Conservation (phyloP, 108 stramenopile genomes). For the Epithemia pelagica region DNA sequence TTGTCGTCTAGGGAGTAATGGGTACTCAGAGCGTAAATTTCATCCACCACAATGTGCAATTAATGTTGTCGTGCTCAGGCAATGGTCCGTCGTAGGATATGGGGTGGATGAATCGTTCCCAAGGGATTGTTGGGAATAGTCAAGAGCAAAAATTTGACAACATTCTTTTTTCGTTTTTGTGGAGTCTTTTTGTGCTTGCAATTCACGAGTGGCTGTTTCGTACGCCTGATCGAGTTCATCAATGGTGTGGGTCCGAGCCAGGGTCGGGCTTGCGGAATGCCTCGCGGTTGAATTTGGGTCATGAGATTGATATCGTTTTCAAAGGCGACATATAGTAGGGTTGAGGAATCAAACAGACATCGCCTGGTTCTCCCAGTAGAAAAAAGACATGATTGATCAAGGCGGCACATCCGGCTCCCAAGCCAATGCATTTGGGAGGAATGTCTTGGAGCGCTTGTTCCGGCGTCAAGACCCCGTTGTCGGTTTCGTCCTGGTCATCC, state of each 20-base stretch:
- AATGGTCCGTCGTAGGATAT: constrained; percentile 39
- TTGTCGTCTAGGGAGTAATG: constrained; percentile 5
- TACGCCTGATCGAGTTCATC: constrained; percentile 66
- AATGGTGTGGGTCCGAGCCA: constrained; percentile 53
- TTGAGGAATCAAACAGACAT: constrained; percentile 84
- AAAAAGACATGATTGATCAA: constrained; percentile 63
- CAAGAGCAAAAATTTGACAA: constrained; percentile 61
- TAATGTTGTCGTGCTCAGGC: constrained; percentile 63
- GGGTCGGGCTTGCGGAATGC: constrained; percentile 47
- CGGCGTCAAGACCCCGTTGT: constrained; percentile 65
- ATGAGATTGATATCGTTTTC: constrained; percentile 70
- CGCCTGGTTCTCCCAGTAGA: constrained; percentile 65
- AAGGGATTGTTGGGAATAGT: constrained; percentile 93
- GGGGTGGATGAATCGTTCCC: constrained; percentile 59
- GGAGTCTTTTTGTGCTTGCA: constrained; percentile 62
- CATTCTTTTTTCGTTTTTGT: constrained; percentile 32
- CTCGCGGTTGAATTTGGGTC: constrained; percentile 59
- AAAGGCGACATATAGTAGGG: constrained; percentile 92
- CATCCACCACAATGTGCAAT: constrained; percentile 83
- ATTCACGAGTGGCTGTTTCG: no score
- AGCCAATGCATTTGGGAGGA: constrained; percentile 56
- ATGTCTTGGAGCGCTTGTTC: constrained; percentile 48
- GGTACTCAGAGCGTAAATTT: constrained; percentile 75
- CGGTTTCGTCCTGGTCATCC: neutral
- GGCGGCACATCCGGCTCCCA: constrained; percentile 65